A percentile compares a stretch with the other conserved stretches of the same genome.
These are phyloP conservation scores for Eucalyptus erythrocorys DNA, from an alignment of 345 rosid species.

Conservation along the genomic window DNA sequence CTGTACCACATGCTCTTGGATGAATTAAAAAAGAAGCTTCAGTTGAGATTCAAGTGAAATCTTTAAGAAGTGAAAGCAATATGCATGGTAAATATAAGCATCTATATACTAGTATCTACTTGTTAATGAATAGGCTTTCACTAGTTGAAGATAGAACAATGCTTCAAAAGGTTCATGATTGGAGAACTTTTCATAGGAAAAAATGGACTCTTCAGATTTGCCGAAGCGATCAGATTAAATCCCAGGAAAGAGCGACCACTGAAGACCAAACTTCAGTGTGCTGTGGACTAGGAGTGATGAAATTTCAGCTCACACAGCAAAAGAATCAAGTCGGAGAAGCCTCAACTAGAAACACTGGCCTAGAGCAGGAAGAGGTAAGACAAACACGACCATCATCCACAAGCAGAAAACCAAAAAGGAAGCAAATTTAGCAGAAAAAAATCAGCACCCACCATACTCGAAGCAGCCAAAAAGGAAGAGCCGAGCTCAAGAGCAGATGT, in stretches of 20 bases:
- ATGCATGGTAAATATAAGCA: neutral
- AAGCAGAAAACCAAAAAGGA: neutral
- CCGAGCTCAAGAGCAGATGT: neutral
- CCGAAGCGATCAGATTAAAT: neutral
- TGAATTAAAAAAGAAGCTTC: neutral
- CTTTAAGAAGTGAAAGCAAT: neutral
- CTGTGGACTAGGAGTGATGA: neutral
- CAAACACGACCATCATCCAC: neutral
- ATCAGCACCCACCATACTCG: neutral
- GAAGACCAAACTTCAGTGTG: neutral
- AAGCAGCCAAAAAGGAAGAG: neutral
- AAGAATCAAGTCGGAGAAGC: neutral
- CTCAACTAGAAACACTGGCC: neutral
- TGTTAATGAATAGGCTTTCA: neutral
- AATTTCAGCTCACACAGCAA: neutral
- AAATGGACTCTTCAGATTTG: neutral
- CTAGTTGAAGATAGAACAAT: neutral
- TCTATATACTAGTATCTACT: neutral
- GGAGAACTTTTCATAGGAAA: neutral
- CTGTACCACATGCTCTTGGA: neutral
- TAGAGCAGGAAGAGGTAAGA: neutral
- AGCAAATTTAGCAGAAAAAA: neutral
- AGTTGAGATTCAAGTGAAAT: neutral
- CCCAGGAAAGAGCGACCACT: neutral
- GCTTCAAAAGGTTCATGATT: neutral